A percentile compares a stretch with the other conserved stretches of the same genome.
These are phyloP conservation scores for Fraxinus platypoda DNA, from an alignment of 305 asterid genomes.

Conservation along the genomic window DNA sequence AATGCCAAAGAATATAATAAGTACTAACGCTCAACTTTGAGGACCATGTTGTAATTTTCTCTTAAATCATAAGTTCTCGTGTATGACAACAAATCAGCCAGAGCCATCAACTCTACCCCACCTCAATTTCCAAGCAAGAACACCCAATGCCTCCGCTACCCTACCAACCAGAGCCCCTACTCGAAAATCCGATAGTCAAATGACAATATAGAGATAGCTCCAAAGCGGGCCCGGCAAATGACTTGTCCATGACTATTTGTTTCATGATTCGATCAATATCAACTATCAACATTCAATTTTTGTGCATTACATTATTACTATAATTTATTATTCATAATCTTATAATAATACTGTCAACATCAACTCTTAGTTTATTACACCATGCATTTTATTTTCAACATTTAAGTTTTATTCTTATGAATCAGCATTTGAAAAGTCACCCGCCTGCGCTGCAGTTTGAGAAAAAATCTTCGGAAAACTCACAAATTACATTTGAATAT, in stretches of 20 bases:
- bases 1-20: neutral
- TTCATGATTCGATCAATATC: conserved; percentile 30
- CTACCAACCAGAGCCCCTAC: neutral
- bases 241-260: conserved; percentile 31
- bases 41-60: neutral
- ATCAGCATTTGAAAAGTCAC: conserved; percentile 22
- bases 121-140: neutral
- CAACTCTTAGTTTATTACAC: conserved; percentile 12
- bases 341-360: conserved; percentile 20
- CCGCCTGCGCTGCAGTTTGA: conserved; percentile 29
- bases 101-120: neutral
- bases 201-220: neutral
- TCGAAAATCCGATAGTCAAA: neutral
- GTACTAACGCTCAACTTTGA: neutral
- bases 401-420: neutral
- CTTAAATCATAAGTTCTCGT: neutral
- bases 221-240: conserved; percentile 21
- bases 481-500: conserved; percentile 2
- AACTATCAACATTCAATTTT: conserved; percentile 10
- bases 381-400: neutral
- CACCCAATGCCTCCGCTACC: neutral
- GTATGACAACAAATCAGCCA: neutral
- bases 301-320: neutral
- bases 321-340: neutral
- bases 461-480: conserved; percentile 14